Conservation (phyloP, 1,284 basidiomycete genomes). For the Cutaneotrichosporon curvatum region DNA sequence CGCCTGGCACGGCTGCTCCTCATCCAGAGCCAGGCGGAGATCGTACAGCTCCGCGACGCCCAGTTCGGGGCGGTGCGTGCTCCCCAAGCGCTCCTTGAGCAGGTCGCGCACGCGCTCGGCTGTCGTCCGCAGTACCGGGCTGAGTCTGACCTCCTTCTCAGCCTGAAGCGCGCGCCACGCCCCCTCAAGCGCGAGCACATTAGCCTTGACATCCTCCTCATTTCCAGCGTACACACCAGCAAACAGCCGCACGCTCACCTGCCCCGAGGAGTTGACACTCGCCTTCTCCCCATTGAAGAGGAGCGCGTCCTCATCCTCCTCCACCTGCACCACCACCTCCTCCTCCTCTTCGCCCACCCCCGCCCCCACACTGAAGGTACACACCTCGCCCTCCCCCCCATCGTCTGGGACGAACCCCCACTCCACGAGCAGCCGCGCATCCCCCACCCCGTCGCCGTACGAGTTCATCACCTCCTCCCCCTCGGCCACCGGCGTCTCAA, state of each 20-base stretch:
- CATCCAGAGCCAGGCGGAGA: conserved; percentile 18
- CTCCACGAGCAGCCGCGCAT: conserved; percentile 61
- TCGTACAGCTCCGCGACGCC: conserved; percentile 23
- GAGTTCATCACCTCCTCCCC: conserved; percentile 72
- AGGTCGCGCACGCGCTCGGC: conserved; percentile 1
- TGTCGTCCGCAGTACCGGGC: background rate
- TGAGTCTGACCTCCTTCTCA: background rate
- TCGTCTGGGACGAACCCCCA: conserved; percentile 58
- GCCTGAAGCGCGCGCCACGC: conserved; percentile 6
- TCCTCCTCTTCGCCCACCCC: background rate
- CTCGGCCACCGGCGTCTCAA: conserved; percentile 32
- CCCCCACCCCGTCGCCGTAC: conserved; percentile 65
- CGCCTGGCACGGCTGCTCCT: conserved; percentile 14
- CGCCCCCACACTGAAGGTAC: too few species aligned
- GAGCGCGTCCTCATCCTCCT: conserved; percentile 6
- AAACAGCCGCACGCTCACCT: conserved; percentile 20
- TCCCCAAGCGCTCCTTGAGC: conserved; percentile 13
- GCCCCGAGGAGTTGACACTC: conserved; percentile 19
- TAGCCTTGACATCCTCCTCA: background rate
- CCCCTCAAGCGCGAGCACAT: conserved; percentile 6
- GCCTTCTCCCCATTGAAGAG: conserved; percentile 3
- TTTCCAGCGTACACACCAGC: conserved; percentile 6
- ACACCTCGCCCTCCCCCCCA: too few species aligned
- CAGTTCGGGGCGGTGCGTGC: conserved; percentile 17
- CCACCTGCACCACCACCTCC: conserved; percentile 1